A percentile compares a stretch with the other conserved stretches of the same genome.
Conservation (phyloP, 352 stramenopile species). For the Phytophthora citricola region DNA sequence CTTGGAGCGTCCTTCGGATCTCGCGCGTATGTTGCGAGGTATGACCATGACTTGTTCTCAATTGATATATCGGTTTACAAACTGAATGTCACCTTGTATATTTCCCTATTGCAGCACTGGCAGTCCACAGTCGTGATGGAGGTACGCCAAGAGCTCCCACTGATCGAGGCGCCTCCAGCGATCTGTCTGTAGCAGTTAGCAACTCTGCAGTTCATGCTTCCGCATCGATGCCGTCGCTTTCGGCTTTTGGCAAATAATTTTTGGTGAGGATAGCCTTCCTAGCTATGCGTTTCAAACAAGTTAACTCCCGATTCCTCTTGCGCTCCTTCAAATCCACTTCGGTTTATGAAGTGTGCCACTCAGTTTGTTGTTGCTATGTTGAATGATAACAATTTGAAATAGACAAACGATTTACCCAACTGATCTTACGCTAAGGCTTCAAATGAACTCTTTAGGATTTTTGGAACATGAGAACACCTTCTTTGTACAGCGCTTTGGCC, state of each 20-base stretch:
- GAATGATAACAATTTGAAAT: slow-evolving; percentile 5
- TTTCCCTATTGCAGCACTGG: slow-evolving; percentile 43
- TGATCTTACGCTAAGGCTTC: background rate
- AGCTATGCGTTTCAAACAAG: too few species aligned
- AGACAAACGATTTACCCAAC: slow-evolving; percentile 5
- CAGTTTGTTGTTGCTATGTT: too few species aligned
- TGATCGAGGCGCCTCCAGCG: slow-evolving; percentile 26
- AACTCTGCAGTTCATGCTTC: slow-evolving; percentile 22
- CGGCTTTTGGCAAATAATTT: slow-evolving; percentile 21
- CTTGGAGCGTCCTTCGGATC: slow-evolving; percentile 63
- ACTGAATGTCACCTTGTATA: slow-evolving; percentile 8
- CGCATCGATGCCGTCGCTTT: slow-evolving; percentile 33
- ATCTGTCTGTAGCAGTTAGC: background rate
- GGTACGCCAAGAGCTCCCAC: slow-evolving; percentile 18
- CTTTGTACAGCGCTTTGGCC: slow-evolving; percentile 73
- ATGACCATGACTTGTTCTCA: slow-evolving; percentile 20
- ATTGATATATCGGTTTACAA: background rate
- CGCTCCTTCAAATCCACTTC: too few species aligned
- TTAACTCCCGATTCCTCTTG: too few species aligned
- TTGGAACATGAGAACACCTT: slow-evolving; percentile 80
- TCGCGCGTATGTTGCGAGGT: slow-evolving; percentile 68
- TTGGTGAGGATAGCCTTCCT: background rate
- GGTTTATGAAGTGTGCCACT: too few species aligned
- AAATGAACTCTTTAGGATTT: slow-evolving; percentile 42
- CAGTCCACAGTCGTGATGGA: slow-evolving; percentile 66